Percentiles rank a stretch among this genome's conserved stretches.
These are phyloP conservation scores for Acacia pycnantha DNA, from an alignment of 331 rosid species.

Conservation along the genomic window DNA sequence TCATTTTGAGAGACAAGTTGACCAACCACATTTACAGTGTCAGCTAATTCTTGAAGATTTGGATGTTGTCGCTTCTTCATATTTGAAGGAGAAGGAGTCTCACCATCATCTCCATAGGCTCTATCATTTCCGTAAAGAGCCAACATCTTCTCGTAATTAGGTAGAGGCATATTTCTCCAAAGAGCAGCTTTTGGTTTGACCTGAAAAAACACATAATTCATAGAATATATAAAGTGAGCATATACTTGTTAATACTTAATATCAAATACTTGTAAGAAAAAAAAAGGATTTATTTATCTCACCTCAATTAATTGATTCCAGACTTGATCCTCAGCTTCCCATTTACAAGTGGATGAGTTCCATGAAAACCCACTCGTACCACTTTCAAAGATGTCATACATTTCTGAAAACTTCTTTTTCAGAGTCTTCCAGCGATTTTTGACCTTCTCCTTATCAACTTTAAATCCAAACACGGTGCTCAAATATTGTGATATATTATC, in stretches of 20 bases:
- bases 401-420: neutral
- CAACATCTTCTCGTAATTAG: neutral
- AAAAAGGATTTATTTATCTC: neutral
- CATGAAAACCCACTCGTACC: neutral
- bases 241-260: neutral
- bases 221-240: neutral
- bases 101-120: neutral
- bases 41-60: neutral
- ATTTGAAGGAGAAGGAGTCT: neutral
- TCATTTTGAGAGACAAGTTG: neutral
- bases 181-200: neutral
- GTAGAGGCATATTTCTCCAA: neutral
- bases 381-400: neutral
- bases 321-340: neutral
- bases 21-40: neutral
- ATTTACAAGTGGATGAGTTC: neutral
- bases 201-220: neutral
- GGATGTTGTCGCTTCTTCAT: neutral
- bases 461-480: neutral
- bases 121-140: neutral
- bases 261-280: neutral
- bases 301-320: neutral
- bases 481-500: neutral
- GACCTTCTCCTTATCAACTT: neutral
- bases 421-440: neutral